These are phyloP conservation scores for Xylariaceae sp. DNA, from an alignment of 2,329 filamentous ascomycete genomes.

Conservation along the genomic window DNA sequence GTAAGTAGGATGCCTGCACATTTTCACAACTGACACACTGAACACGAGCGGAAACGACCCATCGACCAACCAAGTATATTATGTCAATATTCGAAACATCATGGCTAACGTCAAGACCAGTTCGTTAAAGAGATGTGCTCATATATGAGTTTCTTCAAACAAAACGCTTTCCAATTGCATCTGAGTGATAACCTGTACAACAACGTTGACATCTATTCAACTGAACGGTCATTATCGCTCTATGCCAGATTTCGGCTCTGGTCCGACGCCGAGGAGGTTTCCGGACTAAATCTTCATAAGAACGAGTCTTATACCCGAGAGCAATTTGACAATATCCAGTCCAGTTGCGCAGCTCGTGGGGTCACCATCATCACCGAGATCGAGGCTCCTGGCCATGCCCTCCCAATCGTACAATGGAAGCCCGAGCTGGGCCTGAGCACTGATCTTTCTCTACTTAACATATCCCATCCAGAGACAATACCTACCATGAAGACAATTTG, in stretches of 20 bases:
- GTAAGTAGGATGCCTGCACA: constrained; percentile 11
- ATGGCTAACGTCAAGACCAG: constrained; percentile 1
- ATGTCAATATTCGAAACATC: too few species aligned
- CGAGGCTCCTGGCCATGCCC: constrained; percentile 53
- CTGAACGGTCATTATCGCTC: constrained; percentile 41
- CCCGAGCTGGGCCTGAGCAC: constrained; percentile 45
- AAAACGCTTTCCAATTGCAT: constrained; percentile 56
- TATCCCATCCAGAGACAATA: constrained; percentile 50
- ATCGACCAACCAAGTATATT: too few species aligned
- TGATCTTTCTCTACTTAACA: constrained; percentile 49
- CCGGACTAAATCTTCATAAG: constrained; percentile 42
- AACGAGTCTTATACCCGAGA: constrained; percentile 52
- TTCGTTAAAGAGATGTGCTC: constrained; percentile 55
- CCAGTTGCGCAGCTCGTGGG: constrained; percentile 47
- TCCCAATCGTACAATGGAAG: constrained; percentile 56
- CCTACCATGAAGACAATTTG: constrained; percentile 50
- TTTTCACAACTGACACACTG: not conserved
- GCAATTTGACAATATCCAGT: constrained; percentile 50
- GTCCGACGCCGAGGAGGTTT: constrained; percentile 42
- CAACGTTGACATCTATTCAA: constrained; percentile 43
- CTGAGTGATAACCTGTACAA: constrained; percentile 53
- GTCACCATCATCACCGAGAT: constrained; percentile 58
- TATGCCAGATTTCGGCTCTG: constrained; percentile 53
- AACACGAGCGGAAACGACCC: too few species aligned
- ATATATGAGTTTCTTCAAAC: constrained; percentile 58